Evolutionary conservation across 495 filamentous ascomycete genomes (phyloP), one percentile per base, ranked within the genome.

Genomic region (Saxispiralis lemnorum): DNA sequence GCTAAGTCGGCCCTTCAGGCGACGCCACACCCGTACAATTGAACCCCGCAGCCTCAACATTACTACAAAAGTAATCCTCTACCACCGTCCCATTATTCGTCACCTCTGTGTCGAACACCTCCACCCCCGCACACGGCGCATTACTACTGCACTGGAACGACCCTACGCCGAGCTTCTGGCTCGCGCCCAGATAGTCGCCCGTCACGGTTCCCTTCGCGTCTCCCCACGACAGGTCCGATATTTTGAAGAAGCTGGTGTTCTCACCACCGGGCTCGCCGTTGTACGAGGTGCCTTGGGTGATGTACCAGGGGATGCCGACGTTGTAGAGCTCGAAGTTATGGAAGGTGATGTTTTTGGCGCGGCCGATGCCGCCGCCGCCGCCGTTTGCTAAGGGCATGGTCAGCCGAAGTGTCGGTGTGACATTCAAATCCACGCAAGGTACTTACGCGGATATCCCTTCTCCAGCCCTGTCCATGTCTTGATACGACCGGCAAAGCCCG

Each of bases 381-480:
- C 65, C 65, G 44, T 68, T 68, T 0, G 65, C 64, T 16, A 28
- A 9, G 24, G 24, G 24, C 5, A 5, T 9, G 24, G 24, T 28
- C 24, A 28, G 24, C n/a, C n/a, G n/a, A n/a, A n/a, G n/a, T n/a
- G n/a, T n/a, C n/a, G n/a, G n/a, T n/a, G n/a, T n/a, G n/a, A n/a
- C n/a, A n/a, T n/a, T n/a, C n/a, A 28, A 9, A 28, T 28, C 24
- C 4, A 28, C 5, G 24, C 24, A 9, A 28, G 24, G 24, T 28
- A 35, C 34, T 68, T 68, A 0, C 64, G 65, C 14, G 64, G 64
- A 46, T 66, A 65, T 6, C 65, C 63, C 18, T 56, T 54, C 39
- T 62, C 58, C 17, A 64, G 57, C 15, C 49, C 62, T 0, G 65
- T 68, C 31, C 13, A 54, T n/a, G 43, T 52, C 41, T 32, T 47